Evolutionary conservation across 2,329 filamentous ascomycete genomes (phyloP).

Genomic region (Cladorrhinum sp.): DNA sequence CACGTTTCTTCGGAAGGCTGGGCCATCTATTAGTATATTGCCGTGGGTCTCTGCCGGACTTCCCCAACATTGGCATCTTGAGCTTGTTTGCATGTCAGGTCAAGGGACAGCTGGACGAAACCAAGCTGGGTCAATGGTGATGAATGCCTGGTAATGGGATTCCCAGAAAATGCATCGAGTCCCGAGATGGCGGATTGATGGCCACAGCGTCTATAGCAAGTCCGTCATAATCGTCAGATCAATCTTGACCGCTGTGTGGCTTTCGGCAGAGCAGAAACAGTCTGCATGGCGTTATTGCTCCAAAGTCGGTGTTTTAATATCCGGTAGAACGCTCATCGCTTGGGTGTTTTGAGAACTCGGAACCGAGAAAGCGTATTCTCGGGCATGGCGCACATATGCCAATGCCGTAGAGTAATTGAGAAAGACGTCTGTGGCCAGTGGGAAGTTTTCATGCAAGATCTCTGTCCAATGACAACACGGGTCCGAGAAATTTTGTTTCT

Average conservation of each 20-base stretch:
- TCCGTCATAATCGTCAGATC: background rate
- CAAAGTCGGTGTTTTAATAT: background rate
- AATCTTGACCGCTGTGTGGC: background rate
- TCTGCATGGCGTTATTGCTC: constrained; percentile 1
- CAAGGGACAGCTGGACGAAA: background rate
- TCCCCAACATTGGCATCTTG: constrained; percentile 16
- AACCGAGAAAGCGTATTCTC: background rate
- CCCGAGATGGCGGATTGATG: background rate
- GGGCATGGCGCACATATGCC: background rate
- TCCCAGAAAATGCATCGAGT: background rate
- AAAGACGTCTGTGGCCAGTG: background rate
- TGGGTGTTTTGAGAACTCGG: constrained; percentile 5
- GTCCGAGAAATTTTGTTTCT: too few species aligned
- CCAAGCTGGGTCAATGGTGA: background rate
- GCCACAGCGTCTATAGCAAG: background rate
- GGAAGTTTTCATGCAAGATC: background rate
- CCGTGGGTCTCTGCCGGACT: constrained; percentile 8
- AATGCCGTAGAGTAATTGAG: background rate
- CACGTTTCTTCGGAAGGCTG: background rate
- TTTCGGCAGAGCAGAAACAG: background rate
- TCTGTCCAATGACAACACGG: background rate
- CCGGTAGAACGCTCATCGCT: constrained; percentile 5
- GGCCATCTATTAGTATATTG: constrained; percentile 4
- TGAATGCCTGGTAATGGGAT: background rate
- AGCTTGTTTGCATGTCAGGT: background rate